Percentiles rank a stretch among this genome's conserved stretches.
phyloP scores from a whole-genome alignment of 495 filamentous ascomycete genomes.

The Annulohypoxylon maeteangense region DNA sequence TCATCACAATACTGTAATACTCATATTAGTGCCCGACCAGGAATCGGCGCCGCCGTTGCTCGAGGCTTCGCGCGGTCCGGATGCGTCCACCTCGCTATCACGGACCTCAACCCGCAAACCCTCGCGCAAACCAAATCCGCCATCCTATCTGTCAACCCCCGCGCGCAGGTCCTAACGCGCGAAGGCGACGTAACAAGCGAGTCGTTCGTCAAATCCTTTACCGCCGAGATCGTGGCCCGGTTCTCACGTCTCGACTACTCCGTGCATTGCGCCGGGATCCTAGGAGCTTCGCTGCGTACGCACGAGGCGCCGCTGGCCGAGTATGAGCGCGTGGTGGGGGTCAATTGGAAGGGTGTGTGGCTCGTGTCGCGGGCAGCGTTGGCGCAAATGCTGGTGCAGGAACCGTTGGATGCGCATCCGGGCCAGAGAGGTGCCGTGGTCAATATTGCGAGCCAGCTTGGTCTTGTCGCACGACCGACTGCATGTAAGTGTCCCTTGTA shows the following conservation, averaged over 20 bases:
- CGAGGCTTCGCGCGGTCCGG: conserved; percentile 61
- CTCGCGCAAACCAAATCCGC: conserved; percentile 50
- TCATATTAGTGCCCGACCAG: conserved; percentile 40
- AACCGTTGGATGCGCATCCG: conserved; percentile 56
- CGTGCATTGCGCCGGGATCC: conserved; percentile 60
- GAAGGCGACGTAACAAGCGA: conserved; percentile 58
- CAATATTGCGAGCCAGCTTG: conserved; percentile 66
- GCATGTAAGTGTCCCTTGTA: conserved; percentile 51
- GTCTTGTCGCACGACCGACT: conserved; percentile 59
- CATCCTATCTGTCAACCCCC: conserved; percentile 48
- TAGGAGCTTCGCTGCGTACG: conserved; percentile 23
- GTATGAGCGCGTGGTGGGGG: conserved; percentile 62
- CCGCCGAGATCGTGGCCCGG: conserved; percentile 41
- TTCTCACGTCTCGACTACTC: conserved; percentile 64
- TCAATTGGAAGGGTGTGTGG: conserved; percentile 66
- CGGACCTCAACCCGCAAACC: conserved; percentile 56
- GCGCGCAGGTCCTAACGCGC: conserved; percentile 45
- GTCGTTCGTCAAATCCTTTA: conserved; percentile 55
- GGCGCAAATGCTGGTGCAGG: conserved; percentile 60
- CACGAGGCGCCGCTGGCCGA: conserved; percentile 42
- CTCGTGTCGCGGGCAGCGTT: conserved; percentile 61
- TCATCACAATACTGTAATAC: background rate
- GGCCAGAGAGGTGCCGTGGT: conserved; percentile 59
- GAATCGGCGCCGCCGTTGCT: conserved; percentile 66
- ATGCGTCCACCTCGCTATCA: conserved; percentile 61